Base-by-base conservation (phyloP, 352 stramenopile genomes). In the Phytophthora vignae region DNA sequence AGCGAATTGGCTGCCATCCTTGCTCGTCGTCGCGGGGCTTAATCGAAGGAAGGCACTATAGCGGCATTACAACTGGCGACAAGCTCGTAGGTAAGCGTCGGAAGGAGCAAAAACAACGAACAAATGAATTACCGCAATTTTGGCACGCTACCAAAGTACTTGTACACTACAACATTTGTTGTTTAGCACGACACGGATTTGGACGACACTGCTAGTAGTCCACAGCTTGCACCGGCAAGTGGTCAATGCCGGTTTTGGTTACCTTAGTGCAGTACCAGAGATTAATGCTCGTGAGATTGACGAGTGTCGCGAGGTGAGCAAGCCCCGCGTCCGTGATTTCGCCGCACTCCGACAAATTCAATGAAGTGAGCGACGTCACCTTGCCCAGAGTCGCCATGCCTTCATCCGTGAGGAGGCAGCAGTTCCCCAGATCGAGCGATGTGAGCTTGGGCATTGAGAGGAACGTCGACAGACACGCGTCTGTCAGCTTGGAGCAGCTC, bases 181-280 rank as follows among this genome's bases (percentile, higher is more conserved):
- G 9, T 15, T 15, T 40, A 3, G 33, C 9, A 40, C 11, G 10
- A 12, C 15, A 42, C 36, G 36, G 15, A 42, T 15, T 17, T 42
- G 36, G 36, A 42, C 36, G 11, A 17, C 36, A 14, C 0, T 31
- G 10, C 44, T 72, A 78, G 58, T 60, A 69, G n/a, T 93, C 84
- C 22, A 90, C 77, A 21, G 77, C 81, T 17, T 90, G 72, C 6
- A 73, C 77, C 0, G 78, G 77, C 36, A 94, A 71, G 36, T 85
- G 66, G 48, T 90, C 76, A 38, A 95, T 77, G 8, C 86, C 82
- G 1, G 48, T 66, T 57, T 56, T 71, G 1, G 86, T 92, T 57
- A 95, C 76, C 64, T 95, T 93, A 17, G 73, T 88, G 74, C 88
- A 95, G 64, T 94, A 94, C 88, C 86, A 94, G 12, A 94, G 60